phyloP scores from a whole-genome alignment of 495 filamentous ascomycete genomes.

The Penicillium waksmanii region DNA sequence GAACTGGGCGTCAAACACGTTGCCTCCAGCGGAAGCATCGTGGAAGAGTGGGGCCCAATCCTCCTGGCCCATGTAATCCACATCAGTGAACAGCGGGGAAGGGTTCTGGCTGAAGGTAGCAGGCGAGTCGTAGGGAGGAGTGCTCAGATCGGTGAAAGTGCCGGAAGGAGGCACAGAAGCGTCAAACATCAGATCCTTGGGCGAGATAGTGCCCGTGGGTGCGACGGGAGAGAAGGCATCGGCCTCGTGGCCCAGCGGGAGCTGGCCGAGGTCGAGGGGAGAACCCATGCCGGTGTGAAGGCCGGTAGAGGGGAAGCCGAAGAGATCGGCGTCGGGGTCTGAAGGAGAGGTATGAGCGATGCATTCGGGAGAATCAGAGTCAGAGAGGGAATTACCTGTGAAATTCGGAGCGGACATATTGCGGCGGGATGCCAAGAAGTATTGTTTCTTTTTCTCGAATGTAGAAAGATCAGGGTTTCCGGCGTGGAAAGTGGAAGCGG shows the following conservation, averaged over 20 bases:
- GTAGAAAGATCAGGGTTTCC: conserved; percentile 31
- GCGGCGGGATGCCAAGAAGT: conserved; percentile 30
- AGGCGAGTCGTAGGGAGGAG: conserved; percentile 79
- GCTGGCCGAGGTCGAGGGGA: conserved; percentile 20
- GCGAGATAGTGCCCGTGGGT: conserved; percentile 73
- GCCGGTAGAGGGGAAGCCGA: conserved; percentile 37
- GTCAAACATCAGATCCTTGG: conserved; percentile 78
- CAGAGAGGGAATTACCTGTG: conserved; percentile 26
- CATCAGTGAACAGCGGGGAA: conserved; percentile 64
- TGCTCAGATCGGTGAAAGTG: conserved; percentile 83
- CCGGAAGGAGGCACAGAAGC: conserved; percentile 80
- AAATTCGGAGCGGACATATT: conserved; percentile 50
- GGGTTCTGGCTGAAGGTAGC: conserved; percentile 67
- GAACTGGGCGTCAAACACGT: conserved; percentile 40
- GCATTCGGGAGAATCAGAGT: background rate
- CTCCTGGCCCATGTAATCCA: conserved; percentile 38
- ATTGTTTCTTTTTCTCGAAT: conserved; percentile 31
- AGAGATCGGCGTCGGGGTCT: conserved; percentile 34
- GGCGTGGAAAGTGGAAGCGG: conserved; percentile 55
- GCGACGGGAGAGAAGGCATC: conserved; percentile 19
- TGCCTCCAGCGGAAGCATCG: conserved; percentile 36
- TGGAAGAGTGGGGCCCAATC: conserved; percentile 67
- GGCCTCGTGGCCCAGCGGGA: conserved; percentile 21
- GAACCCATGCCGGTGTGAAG: conserved; percentile 39
- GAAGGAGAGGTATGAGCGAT: conserved; percentile 11